Evolutionary conservation across 805 yeast genomes (phyloP).

Genomic region (Kurtzmaniella cleridarum): DNA sequence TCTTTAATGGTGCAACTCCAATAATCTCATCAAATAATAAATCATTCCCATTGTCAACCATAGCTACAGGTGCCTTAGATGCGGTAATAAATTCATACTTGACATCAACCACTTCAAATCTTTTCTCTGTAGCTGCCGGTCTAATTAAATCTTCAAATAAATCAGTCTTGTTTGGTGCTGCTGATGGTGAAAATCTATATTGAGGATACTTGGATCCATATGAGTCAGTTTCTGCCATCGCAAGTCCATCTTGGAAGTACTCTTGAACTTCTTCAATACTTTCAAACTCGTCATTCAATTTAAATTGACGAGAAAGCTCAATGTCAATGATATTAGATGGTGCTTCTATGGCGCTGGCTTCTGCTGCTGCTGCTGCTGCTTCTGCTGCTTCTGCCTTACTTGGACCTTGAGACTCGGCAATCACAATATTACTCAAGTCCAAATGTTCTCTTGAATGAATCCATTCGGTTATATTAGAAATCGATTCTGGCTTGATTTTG

Average conservation of each 20-base stretch:
- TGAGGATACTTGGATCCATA: constrained; percentile 33
- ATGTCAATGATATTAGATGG: constrained; percentile 24
- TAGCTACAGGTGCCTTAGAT: constrained; percentile 1
- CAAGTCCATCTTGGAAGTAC: constrained; percentile 15
- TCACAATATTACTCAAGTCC: constrained; percentile 65
- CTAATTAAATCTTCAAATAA: constrained; percentile 35
- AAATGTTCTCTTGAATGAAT: constrained; percentile 54
- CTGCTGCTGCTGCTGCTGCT: constrained; percentile 10
- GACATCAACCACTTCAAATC: constrained; percentile 30
- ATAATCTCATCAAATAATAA: constrained; percentile 21
- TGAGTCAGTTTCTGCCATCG: constrained; percentile 9
- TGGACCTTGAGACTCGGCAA: constrained; percentile 27
- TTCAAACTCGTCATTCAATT: constrained; percentile 27
- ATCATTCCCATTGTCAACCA: constrained; percentile 25
- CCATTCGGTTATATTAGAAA: constrained; percentile 48
- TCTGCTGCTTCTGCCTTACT: constrained; percentile 8
- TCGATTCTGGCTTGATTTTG: constrained; percentile 52
- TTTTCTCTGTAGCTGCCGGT: constrained; percentile 27
- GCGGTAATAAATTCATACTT: constrained; percentile 17
- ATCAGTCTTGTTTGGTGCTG: constrained; percentile 24
- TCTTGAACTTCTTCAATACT: constrained; percentile 17
- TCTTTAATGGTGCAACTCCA: background rate
- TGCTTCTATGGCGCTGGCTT: constrained; percentile 13
- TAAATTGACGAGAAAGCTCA: too few relatives aligned
- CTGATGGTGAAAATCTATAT: constrained; percentile 26